Evolutionary conservation across 2,329 filamentous ascomycete genomes (phyloP), one percentile per base, ranked within the genome.

Genomic region (Aspergillus ochraceus): DNA sequence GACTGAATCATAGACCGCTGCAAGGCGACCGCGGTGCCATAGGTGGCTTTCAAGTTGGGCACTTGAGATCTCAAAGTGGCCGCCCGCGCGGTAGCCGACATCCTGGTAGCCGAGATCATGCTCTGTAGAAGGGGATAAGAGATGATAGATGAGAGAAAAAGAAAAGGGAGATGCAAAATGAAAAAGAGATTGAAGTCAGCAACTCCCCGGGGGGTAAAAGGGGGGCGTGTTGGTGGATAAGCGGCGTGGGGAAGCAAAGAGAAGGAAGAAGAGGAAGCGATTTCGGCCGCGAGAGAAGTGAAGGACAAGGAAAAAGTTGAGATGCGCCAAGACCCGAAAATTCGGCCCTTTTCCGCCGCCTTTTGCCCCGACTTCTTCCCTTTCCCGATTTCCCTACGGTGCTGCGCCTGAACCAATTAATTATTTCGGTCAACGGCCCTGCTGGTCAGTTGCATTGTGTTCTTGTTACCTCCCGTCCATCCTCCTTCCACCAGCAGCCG

Each of bases 41-140:
- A 66, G 52, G 68, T 61, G 59, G 70, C 66, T 63, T 70, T 77
- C 59, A 74, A 60, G 54, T 68, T 64, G 59, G 71, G 68, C 55
- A 66, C 60, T 55, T 76, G 68, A 55, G 74, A 72, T 68, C 73
- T 71, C 63, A 75, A 61, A 56, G 74, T 70, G 64, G 70, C 74
- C 67, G 71, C 71, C 66, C 75, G 74, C 61, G 71, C 71, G 66
- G 72, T 71, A 60, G 70, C 70, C 54, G 74, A 69, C 70, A 76
- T 69, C 65, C 68, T 77, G 29, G 66, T 68, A 65, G 76, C 66
- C 56, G 71, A 70, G 66, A 79, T 74, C 76, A 79, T 79, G 67
- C 72, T 76, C 67, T 70, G 57, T 56, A 63, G 39, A 53, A 47
- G 36, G 52, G 30, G 52, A 54, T 39, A 29, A 26, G 49, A 59